Conservation (phyloP, 2,329 filamentous ascomycete genomes). For the Nectriaceae sp. region DNA sequence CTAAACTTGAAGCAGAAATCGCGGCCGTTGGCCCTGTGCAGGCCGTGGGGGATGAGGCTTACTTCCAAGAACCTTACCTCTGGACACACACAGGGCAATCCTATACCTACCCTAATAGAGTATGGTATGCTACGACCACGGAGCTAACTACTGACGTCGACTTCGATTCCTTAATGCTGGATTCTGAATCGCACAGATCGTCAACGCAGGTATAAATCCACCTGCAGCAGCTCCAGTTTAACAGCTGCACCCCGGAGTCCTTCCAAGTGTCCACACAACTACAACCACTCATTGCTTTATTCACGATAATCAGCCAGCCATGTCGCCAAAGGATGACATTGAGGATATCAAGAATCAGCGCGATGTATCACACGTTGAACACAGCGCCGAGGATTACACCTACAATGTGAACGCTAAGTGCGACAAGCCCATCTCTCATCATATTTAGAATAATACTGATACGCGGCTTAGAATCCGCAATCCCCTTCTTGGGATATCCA, state of each 20-base stretch:
- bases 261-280: not conserved
- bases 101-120: not conserved
- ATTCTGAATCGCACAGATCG: too few relatives aligned
- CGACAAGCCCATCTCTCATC: not conserved
- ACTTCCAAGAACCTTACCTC: not conserved
- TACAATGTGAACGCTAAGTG: constrained; percentile 36
- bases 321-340: constrained; percentile 11
- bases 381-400: constrained; percentile 22
- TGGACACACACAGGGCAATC: not conserved
- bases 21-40: not conserved
- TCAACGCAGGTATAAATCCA: not conserved
- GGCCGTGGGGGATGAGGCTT: not conserved
- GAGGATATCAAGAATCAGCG: constrained; percentile 20
- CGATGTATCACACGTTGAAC: constrained; percentile 20
- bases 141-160: too few relatives aligned
- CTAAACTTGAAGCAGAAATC: not conserved
- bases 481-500: constrained; percentile 26
- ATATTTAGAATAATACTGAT: constrained; percentile 3
- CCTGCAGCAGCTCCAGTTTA: not conserved
- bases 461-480: constrained; percentile 25
- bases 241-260: not conserved
- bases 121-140: too few relatives aligned
- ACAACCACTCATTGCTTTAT: not conserved
- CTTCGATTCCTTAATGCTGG: too few relatives aligned
- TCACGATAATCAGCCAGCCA: not conserved